These are phyloP conservation scores for Microcyclospora tardicrescens DNA, from an alignment of 2,329 filamentous ascomycete genomes.

Conservation along the genomic window DNA sequence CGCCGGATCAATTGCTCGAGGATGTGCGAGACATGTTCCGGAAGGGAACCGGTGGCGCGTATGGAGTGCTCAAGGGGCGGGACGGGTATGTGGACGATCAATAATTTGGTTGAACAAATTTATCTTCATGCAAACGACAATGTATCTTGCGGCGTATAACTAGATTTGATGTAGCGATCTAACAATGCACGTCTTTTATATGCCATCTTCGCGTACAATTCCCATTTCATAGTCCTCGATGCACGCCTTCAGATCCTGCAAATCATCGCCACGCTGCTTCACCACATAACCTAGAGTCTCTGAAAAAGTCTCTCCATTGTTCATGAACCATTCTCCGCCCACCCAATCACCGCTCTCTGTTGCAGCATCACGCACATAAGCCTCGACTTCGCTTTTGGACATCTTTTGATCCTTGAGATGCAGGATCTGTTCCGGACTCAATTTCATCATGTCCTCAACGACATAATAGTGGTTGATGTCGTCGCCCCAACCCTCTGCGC, in stretches of 20 bases:
- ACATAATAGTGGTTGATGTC: constrained; percentile 52
- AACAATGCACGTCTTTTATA: too few relatives aligned
- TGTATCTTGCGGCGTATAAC: too few relatives aligned
- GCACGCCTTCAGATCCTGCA: constrained; percentile 48
- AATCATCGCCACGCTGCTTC: constrained; percentile 40
- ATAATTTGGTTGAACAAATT: too few relatives aligned
- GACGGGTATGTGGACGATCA: background rate
- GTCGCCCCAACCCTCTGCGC: constrained; percentile 51
- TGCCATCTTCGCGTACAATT: constrained; percentile 29
- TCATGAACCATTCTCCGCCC: constrained; percentile 46
- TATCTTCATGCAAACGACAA: too few relatives aligned
- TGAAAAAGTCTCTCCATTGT: constrained; percentile 50
- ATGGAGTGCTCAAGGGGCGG: constrained; percentile 1
- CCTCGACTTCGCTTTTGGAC: constrained; percentile 45
- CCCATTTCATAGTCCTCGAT: constrained; percentile 59
- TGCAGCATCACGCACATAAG: constrained; percentile 29
- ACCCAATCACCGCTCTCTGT: background rate
- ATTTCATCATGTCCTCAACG: constrained; percentile 51
- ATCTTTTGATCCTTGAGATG: constrained; percentile 44
- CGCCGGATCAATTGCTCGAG: constrained; percentile 35
- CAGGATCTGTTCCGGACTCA: constrained; percentile 47
- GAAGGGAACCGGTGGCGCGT: constrained; percentile 15
- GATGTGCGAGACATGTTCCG: constrained; percentile 47
- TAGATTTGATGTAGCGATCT: too few relatives aligned
- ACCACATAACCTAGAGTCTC: constrained; percentile 47